Base-by-base conservation (phyloP, 2,329 filamentous ascomycete species). In the Teratosphaeria gauchensis region DNA sequence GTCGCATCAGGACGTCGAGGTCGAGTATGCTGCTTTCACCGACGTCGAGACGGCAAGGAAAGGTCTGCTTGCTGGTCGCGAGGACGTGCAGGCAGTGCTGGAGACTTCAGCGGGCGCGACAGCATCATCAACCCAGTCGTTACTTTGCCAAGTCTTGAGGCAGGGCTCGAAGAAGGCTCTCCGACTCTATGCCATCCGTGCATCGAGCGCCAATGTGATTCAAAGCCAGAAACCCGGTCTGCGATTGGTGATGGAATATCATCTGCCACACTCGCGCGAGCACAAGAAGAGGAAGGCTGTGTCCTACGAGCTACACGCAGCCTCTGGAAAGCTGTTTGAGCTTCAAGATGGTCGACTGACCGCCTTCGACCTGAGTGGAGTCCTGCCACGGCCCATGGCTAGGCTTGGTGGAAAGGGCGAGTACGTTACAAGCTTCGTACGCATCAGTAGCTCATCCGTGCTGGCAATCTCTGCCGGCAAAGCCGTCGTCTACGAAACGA, bases 401-500 rank as follows among this genome's bases (percentile, higher is more conserved):
- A 69, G 72, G 46, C 65, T 84, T 14, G 76, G 66, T 19, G 59
- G 57, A 28, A 62, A 77, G 5, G 74, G 81, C 48, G 73, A 79
- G 4, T 78, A 75, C 1, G 76, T 84, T 2, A 76, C 77, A 21
- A 87, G 86, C 1, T 89, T 90, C 66, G 69, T 87, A 6, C 81
- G 85, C 6, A 75, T 91, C 0, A 88, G 86, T 7, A 82, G 81
- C 58, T 84, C 86, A 7, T 83, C 87, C 4, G 72, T 89, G 1
- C 77, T 92, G 52, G 80, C 83, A 1, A 77, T 82, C n/a, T 84
- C 84, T 0, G 66, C 78, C 0, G 73, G 78, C 9, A 77, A 79
- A 0, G 80, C 88, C 48, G 79, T 76, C 51, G 77, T 89, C 14
- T 88, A 87, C 69, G 90, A 90, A 71, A 83, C 86, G 35, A 82